Evolutionary conservation across 495 filamentous ascomycete genomes (phyloP), one percentile per base, ranked within the genome.

Genomic region (Polyplosphaeria fusca): DNA sequence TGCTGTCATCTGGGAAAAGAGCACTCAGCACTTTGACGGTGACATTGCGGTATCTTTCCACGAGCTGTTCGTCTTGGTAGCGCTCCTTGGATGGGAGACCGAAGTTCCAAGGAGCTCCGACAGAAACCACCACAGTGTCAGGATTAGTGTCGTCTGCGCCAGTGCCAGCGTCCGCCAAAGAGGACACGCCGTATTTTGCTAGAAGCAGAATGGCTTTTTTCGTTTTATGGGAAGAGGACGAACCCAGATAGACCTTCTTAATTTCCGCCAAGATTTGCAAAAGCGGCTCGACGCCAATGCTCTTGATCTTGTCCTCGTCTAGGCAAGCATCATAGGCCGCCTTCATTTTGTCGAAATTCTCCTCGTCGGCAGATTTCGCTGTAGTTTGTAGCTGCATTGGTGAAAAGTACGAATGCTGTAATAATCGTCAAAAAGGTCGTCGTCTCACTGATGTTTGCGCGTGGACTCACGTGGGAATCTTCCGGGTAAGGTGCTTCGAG

Each of bases 261-360:
- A 88, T 66, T 5, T 77, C 65, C 12, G 68, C 57, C 22, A 90
- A 52, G 18, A 83, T 61, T 16, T 77, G 61, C 24, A 73, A 63
- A 42, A 84, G 63, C 1, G 85, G 85, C 50, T 69, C 62, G 39
- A 76, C 70, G 22, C 84, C 86, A 16, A 72, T 64, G 47, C 80
- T 66, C 47, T 75, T 74, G 49, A 86, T 74, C 14, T 69, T 66
- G 3, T 71, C 61, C 62, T 82, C 79, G 65, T 87, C 76, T 68
- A 86, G 74, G 68, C 86, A 90, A 45, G 86, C 79, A 60, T 79
- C 68, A 47, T 87, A 89, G 23, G 76, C 78, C 42, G 73, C 67
- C 57, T 84, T 79, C 52, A 89, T 61, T 71, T 85, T 86, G 42
- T 81, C 64, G 65, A 87, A 88, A 52, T 86, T 89, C 5, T 79